These are phyloP conservation scores for Echinosophora koreensis DNA, from an alignment of 306 rosid genomes.

Conservation along the genomic window DNA sequence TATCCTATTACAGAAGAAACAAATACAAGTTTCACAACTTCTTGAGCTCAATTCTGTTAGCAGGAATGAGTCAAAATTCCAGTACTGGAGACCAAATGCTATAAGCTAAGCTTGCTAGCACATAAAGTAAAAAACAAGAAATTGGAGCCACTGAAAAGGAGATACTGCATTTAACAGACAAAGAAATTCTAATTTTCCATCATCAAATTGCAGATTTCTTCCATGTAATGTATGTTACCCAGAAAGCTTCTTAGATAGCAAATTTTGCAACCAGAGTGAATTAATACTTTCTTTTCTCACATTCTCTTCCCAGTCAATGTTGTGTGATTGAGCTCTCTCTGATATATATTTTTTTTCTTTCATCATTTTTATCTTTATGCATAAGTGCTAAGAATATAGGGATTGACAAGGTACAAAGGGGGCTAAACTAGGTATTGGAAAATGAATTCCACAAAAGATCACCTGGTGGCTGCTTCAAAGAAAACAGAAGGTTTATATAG, in stretches of 20 bases:
- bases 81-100: background rate
- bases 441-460: background rate
- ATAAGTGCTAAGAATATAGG: slow-evolving; percentile 19
- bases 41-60: slow-evolving; percentile 8
- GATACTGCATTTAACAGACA: background rate
- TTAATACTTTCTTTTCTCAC: background rate
- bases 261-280: background rate
- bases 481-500: background rate
- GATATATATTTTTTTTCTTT: slow-evolving; percentile 4
- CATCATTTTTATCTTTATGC: background rate
- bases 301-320: background rate
- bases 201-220: slow-evolving; percentile 16
- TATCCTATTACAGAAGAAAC: slow-evolving; percentile 65
- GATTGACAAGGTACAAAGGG: background rate
- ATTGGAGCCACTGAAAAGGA: slow-evolving; percentile 28
- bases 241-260: background rate
- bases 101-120: slow-evolving; percentile 17
- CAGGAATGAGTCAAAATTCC: slow-evolving; percentile 27
- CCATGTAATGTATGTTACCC: background rate
- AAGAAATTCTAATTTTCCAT: slow-evolving; percentile 15
- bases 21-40: slow-evolving; percentile 36
- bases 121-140: background rate
- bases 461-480: background rate
- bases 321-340: slow-evolving; percentile 9
- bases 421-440: slow-evolving; percentile 10